These are phyloP conservation scores for Dothideomycetes sp. DNA, from an alignment of 2,329 filamentous ascomycete species.

Conservation along the genomic window DNA sequence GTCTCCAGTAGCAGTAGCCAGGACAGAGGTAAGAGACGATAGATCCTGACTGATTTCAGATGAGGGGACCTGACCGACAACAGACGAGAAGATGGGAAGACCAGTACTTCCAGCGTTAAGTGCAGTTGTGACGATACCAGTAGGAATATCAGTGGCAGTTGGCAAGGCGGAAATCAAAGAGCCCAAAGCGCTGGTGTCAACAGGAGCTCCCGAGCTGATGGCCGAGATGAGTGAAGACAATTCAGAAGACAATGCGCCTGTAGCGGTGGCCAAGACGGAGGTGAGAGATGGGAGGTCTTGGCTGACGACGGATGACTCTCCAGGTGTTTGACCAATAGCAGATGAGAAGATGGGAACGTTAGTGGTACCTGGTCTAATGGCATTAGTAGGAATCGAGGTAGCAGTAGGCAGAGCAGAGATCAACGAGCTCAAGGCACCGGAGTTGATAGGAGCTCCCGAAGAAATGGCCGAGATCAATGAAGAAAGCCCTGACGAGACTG, in stretches of 20 bases:
- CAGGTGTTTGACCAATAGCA: no score
- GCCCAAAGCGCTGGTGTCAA: neutral
- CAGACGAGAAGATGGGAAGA: neutral
- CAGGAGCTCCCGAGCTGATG: neutral
- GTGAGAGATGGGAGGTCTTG: neutral
- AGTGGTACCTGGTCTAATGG: neutral
- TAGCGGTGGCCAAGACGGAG: conserved; percentile 1
- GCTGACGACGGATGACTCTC: neutral
- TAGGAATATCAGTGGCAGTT: neutral
- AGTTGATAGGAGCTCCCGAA: neutral
- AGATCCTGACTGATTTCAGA: neutral
- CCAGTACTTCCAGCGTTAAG: neutral
- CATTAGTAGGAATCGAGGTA: neutral
- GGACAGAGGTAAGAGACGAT: neutral
- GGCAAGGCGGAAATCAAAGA: neutral
- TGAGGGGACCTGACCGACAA: neutral
- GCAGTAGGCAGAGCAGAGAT: conserved; percentile 1
- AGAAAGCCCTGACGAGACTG: neutral
- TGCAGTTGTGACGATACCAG: neutral
- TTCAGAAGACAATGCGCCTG: neutral
- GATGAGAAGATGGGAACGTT: neutral
- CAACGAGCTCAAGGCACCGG: conserved; percentile 7
- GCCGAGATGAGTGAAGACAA: neutral
- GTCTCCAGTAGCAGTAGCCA: neutral
- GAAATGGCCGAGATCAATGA: neutral